Percentiles rank a stretch among this genome's conserved stretches.
Conservation (phyloP, 345 rosid genomes). For the Adansonia digitata region DNA sequence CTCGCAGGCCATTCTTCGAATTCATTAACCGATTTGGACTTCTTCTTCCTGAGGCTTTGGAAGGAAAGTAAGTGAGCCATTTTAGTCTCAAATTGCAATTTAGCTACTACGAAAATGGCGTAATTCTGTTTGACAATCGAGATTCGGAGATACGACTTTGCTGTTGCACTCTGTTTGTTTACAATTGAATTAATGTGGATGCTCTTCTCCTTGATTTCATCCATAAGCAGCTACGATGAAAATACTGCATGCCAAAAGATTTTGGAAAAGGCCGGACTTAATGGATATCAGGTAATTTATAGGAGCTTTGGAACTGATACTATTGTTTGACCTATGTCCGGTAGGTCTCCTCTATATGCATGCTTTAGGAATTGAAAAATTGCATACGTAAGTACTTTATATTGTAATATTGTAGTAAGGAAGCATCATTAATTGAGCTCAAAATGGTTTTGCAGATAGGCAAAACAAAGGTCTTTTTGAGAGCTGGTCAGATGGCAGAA, state of each 20-base stretch:
- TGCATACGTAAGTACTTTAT: not conserved
- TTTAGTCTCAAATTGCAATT: not conserved
- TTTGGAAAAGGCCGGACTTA: conserved; percentile 74
- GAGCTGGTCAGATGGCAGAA: conserved; percentile 99
- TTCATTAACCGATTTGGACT: conserved; percentile 87
- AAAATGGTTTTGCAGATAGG: conserved; percentile 62
- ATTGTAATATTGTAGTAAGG: not conserved
- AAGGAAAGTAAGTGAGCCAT: conserved; percentile 67
- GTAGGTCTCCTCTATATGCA: not conserved
- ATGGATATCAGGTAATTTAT: conserved; percentile 93
- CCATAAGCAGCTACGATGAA: conserved; percentile 68
- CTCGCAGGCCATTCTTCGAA: conserved; percentile 88
- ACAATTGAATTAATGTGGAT: conserved; percentile 13
- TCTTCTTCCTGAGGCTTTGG: conserved; percentile 59
- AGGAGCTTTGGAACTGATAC: conserved; percentile 5
- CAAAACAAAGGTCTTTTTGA: conserved; percentile 85
- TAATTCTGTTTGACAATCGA: not conserved
- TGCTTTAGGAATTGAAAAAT: not conserved
- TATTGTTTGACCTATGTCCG: not conserved
- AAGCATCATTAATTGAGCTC: conserved; percentile 6
- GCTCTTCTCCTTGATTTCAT: conserved; percentile 19
- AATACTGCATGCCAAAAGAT: conserved; percentile 64
- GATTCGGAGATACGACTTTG: conserved; percentile 2
- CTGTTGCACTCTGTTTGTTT: conserved; percentile 10
- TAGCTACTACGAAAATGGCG: not conserved